Evolutionary conservation across 176 grass and related monocot species (phyloP).

Genomic region (Canna indica): DNA sequence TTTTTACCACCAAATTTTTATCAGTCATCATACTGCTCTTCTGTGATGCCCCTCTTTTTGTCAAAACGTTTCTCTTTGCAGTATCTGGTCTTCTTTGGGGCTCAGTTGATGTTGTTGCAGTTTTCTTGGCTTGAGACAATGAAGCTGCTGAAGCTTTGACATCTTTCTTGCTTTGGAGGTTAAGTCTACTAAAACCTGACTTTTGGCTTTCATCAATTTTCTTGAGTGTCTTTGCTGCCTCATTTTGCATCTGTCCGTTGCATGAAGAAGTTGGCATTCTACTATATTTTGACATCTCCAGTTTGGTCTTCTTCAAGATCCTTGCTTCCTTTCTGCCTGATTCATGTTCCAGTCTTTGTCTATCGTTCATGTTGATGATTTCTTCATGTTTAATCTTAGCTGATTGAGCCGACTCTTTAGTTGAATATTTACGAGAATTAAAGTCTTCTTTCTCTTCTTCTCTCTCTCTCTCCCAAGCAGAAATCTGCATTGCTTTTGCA

Average conservation of each 20-base stretch:
- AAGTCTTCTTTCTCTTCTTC: background rate
- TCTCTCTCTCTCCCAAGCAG: conserved; percentile 11
- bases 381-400: conserved; percentile 27
- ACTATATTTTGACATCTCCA: conserved; percentile 21
- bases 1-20: background rate
- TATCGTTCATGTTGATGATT: background rate
- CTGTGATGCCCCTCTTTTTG: background rate
- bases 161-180: conserved; percentile 12
- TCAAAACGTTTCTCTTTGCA: background rate
- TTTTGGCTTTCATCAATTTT: background rate
- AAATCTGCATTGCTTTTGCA: conserved; percentile 1
- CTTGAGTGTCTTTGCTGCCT: conserved; percentile 4
- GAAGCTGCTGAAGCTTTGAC: background rate
- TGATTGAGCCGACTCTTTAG: background rate
- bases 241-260: conserved; percentile 20
- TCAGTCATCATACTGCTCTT: background rate
- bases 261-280: conserved; percentile 15
- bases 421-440: background rate
- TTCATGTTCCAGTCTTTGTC: background rate
- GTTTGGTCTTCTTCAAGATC: conserved; percentile 21
- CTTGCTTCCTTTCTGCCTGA: conserved; percentile 4
- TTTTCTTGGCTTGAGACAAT: background rate
- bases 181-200: background rate
- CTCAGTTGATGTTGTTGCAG: background rate
- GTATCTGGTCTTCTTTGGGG: background rate